phyloP scores from a whole-genome alignment of 2,329 filamentous ascomycete species.

The Neonectria magnoliae region DNA sequence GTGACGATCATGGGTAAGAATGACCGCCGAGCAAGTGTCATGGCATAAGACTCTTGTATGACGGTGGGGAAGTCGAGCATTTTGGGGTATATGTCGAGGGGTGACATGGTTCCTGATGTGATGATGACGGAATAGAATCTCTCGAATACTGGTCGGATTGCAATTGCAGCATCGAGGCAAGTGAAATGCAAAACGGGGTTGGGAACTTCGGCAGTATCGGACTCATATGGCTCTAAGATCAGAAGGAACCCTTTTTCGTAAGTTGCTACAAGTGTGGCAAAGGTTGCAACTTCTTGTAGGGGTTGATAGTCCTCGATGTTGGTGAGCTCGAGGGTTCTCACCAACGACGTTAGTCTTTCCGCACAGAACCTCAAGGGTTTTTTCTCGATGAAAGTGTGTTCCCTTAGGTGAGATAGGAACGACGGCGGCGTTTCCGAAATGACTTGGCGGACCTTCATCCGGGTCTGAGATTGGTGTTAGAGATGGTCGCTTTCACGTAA shows the following conservation, averaged over 20 bases:
- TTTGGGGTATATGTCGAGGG: conserved; percentile 98
- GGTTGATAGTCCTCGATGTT: conserved; percentile 99
- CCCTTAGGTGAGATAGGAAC: conserved; percentile 90
- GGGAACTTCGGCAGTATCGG: conserved; percentile 91
- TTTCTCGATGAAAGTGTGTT: conserved; percentile 96
- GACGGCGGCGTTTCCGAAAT: conserved; percentile 97
- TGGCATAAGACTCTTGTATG: conserved; percentile 95
- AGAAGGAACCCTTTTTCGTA: conserved; percentile 97
- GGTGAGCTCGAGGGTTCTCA: conserved; percentile 92
- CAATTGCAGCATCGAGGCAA: conserved; percentile 95
- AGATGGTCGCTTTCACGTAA: background rate
- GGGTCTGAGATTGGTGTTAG: conserved; percentile 64
- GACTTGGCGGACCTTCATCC: conserved; percentile 98
- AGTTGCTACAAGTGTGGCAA: conserved; percentile 93
- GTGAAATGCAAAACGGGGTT: conserved; percentile 98
- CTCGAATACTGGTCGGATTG: conserved; percentile 97
- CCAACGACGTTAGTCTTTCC: conserved; percentile 91
- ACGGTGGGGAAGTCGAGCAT: conserved; percentile 96
- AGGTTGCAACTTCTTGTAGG: conserved; percentile 96
- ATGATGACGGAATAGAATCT: conserved; percentile 98
- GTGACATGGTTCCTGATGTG: conserved; percentile 96
- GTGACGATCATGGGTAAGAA: conserved; percentile 99
- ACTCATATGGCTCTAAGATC: conserved; percentile 97
- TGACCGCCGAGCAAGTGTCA: conserved; percentile 94
- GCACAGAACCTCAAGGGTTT: conserved; percentile 96